Conservation (phyloP, 306 rosid genomes). For the Casuarina cunninghamiana region DNA sequence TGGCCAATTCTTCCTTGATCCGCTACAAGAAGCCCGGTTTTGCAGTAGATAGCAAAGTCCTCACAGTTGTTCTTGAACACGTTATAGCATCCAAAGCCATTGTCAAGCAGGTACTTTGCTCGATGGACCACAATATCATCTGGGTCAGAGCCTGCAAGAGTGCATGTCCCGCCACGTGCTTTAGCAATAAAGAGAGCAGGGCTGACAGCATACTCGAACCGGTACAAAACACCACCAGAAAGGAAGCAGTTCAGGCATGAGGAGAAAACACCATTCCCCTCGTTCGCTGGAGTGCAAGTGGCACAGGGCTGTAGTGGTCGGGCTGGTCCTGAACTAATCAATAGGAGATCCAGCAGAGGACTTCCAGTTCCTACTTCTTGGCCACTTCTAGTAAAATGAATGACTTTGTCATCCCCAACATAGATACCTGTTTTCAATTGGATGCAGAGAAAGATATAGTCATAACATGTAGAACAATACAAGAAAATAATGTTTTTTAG, state of each 20-base stretch:
- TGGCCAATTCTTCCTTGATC: slow-evolving; percentile 68
- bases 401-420: slow-evolving; percentile 68
- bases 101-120: slow-evolving; percentile 61
- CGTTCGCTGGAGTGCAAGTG: slow-evolving; percentile 48
- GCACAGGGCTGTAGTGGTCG: slow-evolving; percentile 48
- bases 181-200: slow-evolving; percentile 78
- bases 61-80: slow-evolving; percentile 90
- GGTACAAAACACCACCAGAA: slow-evolving; percentile 79
- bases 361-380: slow-evolving; percentile 96
- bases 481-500: slow-evolving; percentile 10
- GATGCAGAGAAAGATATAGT: slow-evolving; percentile 4
- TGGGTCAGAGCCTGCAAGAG: slow-evolving; percentile 72
- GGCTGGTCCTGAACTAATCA: slow-evolving; percentile 76
- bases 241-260: slow-evolving; percentile 93
- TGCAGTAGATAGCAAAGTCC: slow-evolving; percentile 94
- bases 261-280: slow-evolving; percentile 56
- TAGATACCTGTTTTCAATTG: slow-evolving; percentile 60
- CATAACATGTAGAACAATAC: not conserved
- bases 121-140: slow-evolving; percentile 69
- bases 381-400: slow-evolving; percentile 90
- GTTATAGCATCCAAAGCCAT: slow-evolving; percentile 88
- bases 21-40: slow-evolving; percentile 77
- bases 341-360: slow-evolving; percentile 65
- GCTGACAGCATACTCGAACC: slow-evolving; percentile 71
- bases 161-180: slow-evolving; percentile 94